A percentile compares a stretch with the other conserved stretches of the same genome.
These are phyloP conservation scores for Tuctoria greenei DNA, from an alignment of 176 grass and related monocot genomes.

Conservation along the genomic window DNA sequence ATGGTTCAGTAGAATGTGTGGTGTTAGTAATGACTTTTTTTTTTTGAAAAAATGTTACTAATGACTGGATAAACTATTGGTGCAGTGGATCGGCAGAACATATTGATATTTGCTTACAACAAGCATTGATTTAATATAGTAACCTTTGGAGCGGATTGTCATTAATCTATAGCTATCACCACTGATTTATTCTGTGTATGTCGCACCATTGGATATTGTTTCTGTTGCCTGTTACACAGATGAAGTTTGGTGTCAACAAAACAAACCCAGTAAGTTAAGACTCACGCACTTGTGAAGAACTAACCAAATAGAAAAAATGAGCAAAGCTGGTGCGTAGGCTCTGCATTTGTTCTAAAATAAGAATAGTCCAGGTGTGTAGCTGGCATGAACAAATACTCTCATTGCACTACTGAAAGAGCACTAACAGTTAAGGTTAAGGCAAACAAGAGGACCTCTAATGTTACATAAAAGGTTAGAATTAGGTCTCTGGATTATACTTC, in stretches of 20 bases:
- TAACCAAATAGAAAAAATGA: neutral
- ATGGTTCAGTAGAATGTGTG: slow-evolving; percentile 4
- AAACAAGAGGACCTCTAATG: neutral
- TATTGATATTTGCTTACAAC: neutral
- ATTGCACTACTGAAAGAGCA: neutral
- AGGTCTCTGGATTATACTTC: neutral
- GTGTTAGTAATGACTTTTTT: neutral
- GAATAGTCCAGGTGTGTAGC: neutral
- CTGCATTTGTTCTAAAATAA: neutral
- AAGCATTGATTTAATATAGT: neutral
- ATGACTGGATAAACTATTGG: neutral
- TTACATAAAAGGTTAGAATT: neutral
- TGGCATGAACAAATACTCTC: slow-evolving; percentile 11
- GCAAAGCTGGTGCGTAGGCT: neutral
- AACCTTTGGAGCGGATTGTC: neutral
- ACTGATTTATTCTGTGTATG: slow-evolving; percentile 5
- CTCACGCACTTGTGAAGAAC: neutral
- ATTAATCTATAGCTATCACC: neutral
- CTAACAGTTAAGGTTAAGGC: neutral
- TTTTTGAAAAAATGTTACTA: too few relatives aligned
- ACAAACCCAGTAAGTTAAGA: neutral
- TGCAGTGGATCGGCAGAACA: neutral
- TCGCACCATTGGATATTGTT: neutral
- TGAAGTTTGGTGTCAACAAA: neutral
- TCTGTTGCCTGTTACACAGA: neutral